Base-by-base conservation (phyloP, 176 grass and related monocot genomes). In the Ananas comosus region DNA sequence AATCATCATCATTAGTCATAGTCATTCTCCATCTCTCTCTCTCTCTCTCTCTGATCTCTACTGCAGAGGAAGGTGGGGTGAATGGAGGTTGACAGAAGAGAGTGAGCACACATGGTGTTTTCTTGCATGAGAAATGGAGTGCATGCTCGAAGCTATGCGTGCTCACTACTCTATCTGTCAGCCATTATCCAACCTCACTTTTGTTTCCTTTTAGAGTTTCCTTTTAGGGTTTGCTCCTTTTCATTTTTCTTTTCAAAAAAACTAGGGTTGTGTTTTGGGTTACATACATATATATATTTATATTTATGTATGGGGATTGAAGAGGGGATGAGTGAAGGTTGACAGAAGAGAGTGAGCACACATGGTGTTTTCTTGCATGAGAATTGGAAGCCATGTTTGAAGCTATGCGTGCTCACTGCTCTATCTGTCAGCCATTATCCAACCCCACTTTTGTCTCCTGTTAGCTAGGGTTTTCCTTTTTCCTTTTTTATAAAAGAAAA, bases 341-440 rank as follows among this genome's bases (percentile, higher is more conserved):
- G 73, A 75, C 73, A 96, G 84, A 88, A 72, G 53, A 72, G 84
- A 91, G 85, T 88, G 91, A 88, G 88, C 85, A 91, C 85, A 86
- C 69, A 86, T 88, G 82, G 82, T 96, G 79, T 49, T 75, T 88
- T 91, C 86, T 79, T 84, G 83, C 78, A 86, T 92, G 79, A 72
- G 48, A 67, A 33, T 52, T 48, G 17, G 67, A 58, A 24, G 69
- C 33, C 82, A 76, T 93, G 90, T 74, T 86, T 79, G 83, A 85
- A 89, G 86, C 83, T 93, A 88, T 85, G 69, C 49, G 82, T 80
- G 86, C 81, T 91, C 70, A 80, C 75, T 92, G 82, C 76, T 83
- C 83, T 90, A 48, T 90, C 83, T 78, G 87, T 90, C 87, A 86
- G 49, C 65, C 73, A 74, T 78, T 67, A 77, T 33, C 51, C 67